Evolutionary conservation across 805 yeast genomes (phyloP), one percentile per base, ranked within the genome.

Genomic region (Maudiozyma saulgeensis): DNA sequence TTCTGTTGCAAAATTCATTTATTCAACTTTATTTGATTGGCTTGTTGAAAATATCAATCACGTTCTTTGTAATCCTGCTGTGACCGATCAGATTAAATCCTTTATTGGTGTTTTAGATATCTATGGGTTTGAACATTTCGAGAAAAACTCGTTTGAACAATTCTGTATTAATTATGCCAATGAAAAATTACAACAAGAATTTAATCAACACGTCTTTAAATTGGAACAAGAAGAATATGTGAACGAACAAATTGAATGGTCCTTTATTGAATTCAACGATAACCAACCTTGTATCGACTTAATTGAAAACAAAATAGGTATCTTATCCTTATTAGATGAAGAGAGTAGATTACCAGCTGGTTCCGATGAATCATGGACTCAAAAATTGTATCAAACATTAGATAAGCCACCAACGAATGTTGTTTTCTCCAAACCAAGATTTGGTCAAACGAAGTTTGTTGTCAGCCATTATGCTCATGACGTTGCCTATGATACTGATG

Each of bases 41-140:
- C 78, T 91, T 51, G 98, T 90, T 23, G 81, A 78, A 45, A 82
- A 81, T 56, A 86, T 89, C 55, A 91, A 91, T 67, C 66, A 76
- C 21, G 95, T 88, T 61, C 76, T 91, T 60, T 86, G 93, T 62
- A 82, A 91, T 2, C 81, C 83, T 19, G 84, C 79, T 43, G 78
- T 87, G 35, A 76, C 74, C 40, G 70, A 72, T 23, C 69, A 80
- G 37, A 76, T 83, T 48, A 70, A 76, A 43, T 78, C 87, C 1
- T 93, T 91, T 60, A 91, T 91, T 61, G 99, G 99, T 67, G 98
- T 91, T 31, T 76, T 91, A 59, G 99, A 91, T 82, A 91, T 91
- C 59, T 91, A 91, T 63, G 99, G 99, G 23, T 91, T 91, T 67
- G 99, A 91, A 69, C 97, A 91, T 69, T 91, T 91, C 66, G 90